Conservation (phyloP, 345 rosid species). For the Excoecaria cochinchinensis region DNA sequence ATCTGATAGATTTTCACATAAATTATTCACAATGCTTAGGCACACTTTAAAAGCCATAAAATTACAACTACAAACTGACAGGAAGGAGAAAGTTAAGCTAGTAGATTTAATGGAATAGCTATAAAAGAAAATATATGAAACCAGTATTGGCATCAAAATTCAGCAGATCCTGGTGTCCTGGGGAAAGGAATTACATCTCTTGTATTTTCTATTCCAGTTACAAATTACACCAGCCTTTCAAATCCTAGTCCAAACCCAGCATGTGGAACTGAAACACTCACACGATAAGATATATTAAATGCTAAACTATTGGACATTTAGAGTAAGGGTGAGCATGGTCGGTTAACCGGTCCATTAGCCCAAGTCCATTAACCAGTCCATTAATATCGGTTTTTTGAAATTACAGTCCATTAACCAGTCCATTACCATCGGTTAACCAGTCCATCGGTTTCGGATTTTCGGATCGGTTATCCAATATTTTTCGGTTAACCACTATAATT, state of each 20-base stretch:
- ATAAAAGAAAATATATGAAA: neutral
- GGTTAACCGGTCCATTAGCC: too few species aligned
- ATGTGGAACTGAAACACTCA: slow-evolving; percentile 72
- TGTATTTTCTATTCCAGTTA: slow-evolving; percentile 88
- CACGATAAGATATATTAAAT: neutral
- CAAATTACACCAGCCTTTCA: slow-evolving; percentile 94
- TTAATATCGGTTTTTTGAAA: too few species aligned
- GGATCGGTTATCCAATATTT: too few species aligned
- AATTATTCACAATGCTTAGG: too few species aligned
- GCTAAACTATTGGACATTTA: neutral
- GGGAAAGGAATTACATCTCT: slow-evolving; percentile 96
- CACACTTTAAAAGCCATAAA: too few species aligned
- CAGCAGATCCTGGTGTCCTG: slow-evolving; percentile 85
- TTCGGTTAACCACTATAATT: too few species aligned
- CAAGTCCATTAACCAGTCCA: too few species aligned
- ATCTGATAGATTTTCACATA: too few species aligned
- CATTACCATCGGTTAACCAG: too few species aligned
- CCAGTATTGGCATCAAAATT: slow-evolving; percentile 42
- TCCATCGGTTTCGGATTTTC: too few species aligned
- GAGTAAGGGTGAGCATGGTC: too few species aligned
- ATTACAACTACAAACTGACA: neutral
- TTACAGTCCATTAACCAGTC: too few species aligned
- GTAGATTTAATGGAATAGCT: neutral
- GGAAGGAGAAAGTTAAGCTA: neutral
- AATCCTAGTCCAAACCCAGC: slow-evolving; percentile 95